Base-by-base conservation (phyloP, 768 basidiomycete genomes). In the Pleurotus giganteus region DNA sequence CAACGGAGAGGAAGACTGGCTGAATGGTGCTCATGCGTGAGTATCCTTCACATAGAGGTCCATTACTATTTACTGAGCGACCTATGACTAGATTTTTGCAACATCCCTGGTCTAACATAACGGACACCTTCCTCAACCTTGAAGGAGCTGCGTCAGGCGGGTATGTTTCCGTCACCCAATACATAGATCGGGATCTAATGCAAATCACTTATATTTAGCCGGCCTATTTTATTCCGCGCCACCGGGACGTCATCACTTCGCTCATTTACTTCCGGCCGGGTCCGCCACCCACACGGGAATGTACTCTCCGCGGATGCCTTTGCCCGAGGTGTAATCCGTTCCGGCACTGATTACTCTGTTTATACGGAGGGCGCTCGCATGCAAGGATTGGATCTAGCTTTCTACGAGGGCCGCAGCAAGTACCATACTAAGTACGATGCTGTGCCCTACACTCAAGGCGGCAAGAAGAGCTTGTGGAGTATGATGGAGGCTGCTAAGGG, bases 61-160 rank as follows among this genome's bases (percentile, higher is more conserved):
- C 9, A 43, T 9, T 31, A 11, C 42, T 19, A 53, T 13, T 65
- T 21, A 0, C 46, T 17, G 3, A 13, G n/a, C n/a, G 41, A 27
- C 41, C 19, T 52, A 53, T 29, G 15, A 6, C 3, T 54, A 88
- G 86, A 7, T 90, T 89, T 63, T 61, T 89, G 55, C 72, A 82
- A 58, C 90, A 94, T 57, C 84, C 88, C 0, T 92, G 89, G 90
- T 78, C 84, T 0, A 80, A 80, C 26, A 65, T 86, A 21, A 76
- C 82, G 0, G 75, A 82, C 24, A 78, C 78, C 0, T 94, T 94
- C 69, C 71, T 94, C 36, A 94, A 93, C 60, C 76, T 94, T 5
- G 91, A 94, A 67, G 91, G 91, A 12, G 89, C 90, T 2, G 83
- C 85, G 12, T 77, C 84, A 1, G 91, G 89, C 63, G 89, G 90